Conservation (phyloP, 2,329 filamentous ascomycete genomes). For the Teratosphaeria nubilosa region DNA sequence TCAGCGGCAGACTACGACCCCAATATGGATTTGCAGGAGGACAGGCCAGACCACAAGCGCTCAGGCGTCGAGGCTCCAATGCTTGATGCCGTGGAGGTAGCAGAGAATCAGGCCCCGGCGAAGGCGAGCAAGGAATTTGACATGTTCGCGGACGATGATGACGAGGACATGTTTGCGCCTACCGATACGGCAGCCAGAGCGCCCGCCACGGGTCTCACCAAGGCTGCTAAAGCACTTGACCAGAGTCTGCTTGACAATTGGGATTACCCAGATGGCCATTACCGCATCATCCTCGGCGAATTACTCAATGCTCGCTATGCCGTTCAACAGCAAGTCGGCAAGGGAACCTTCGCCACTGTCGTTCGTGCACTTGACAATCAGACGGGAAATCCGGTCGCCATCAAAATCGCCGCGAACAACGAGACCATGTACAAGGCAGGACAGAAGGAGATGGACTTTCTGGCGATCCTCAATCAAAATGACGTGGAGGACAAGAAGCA, state of each 20-base stretch:
- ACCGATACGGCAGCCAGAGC: conserved; percentile 18
- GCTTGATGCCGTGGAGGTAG: neutral
- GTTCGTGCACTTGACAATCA: conserved; percentile 73
- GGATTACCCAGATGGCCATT: conserved; percentile 93
- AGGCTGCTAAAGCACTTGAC: conserved; percentile 49
- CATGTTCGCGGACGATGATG: conserved; percentile 56
- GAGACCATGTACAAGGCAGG: conserved; percentile 66
- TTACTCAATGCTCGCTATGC: conserved; percentile 82
- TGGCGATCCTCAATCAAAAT: conserved; percentile 74
- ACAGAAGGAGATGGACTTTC: conserved; percentile 85
- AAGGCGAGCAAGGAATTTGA: conserved; percentile 46
- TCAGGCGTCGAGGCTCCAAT: conserved; percentile 7
- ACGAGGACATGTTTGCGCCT: conserved; percentile 87
- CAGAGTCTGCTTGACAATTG: conserved; percentile 79
- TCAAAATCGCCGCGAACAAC: conserved; percentile 97
- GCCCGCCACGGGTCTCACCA: conserved; percentile 39
- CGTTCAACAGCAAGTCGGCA: conserved; percentile 75
- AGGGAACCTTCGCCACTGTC: conserved; percentile 96
- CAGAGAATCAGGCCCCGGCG: neutral
- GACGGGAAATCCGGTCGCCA: conserved; percentile 63
- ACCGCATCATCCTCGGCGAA: conserved; percentile 88
- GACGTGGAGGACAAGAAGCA: conserved; percentile 88
- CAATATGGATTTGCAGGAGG: conserved; percentile 77
- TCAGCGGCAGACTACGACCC: conserved; percentile 94
- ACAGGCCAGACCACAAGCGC: conserved; percentile 33